phyloP scores from a whole-genome alignment of 768 basidiomycete genomes.

The Chiua virens region DNA sequence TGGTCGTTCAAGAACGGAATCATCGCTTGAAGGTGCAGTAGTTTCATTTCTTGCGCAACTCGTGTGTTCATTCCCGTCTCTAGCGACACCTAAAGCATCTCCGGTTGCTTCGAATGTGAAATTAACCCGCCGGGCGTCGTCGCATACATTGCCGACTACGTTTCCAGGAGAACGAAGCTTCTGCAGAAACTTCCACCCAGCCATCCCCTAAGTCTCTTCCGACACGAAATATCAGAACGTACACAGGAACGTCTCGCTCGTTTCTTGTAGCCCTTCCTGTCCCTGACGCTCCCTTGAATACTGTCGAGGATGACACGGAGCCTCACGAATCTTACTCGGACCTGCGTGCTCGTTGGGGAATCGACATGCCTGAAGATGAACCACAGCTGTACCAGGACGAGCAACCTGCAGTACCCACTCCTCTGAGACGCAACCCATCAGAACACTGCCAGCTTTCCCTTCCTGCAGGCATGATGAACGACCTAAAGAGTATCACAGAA shows the following conservation, averaged over 20 bases:
- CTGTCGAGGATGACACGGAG: conserved; percentile 49
- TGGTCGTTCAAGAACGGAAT: conserved; percentile 63
- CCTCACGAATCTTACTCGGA: conserved; percentile 74
- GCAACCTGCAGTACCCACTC: not conserved
- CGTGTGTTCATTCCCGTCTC: not conserved
- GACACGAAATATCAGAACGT: conserved; percentile 56
- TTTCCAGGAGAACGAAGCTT: conserved; percentile 24
- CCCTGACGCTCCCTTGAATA: conserved; percentile 27
- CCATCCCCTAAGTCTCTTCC: conserved; percentile 27
- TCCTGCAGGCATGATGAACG: conserved; percentile 66
- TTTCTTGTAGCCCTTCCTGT: conserved; percentile 66
- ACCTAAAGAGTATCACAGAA: conserved; percentile 78
- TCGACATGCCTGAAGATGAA: conserved; percentile 78
- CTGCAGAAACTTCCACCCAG: conserved; percentile 25
- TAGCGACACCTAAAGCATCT: not conserved
- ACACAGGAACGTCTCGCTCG: conserved; percentile 77
- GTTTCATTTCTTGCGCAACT: not conserved
- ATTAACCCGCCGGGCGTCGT: conserved; percentile 22
- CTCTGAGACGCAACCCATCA: conserved; percentile 25
- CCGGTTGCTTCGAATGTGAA: not conserved
- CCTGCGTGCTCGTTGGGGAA: conserved; percentile 76
- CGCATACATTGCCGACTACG: conserved; percentile 22
- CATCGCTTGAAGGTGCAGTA: conserved; percentile 38
- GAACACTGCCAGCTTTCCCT: conserved; percentile 41
- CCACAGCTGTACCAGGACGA: conserved; percentile 37